Percentiles rank a stretch among this genome's conserved stretches.
Conservation (phyloP, 768 basidiomycete genomes). For the Panaeolus cyanescens region DNA sequence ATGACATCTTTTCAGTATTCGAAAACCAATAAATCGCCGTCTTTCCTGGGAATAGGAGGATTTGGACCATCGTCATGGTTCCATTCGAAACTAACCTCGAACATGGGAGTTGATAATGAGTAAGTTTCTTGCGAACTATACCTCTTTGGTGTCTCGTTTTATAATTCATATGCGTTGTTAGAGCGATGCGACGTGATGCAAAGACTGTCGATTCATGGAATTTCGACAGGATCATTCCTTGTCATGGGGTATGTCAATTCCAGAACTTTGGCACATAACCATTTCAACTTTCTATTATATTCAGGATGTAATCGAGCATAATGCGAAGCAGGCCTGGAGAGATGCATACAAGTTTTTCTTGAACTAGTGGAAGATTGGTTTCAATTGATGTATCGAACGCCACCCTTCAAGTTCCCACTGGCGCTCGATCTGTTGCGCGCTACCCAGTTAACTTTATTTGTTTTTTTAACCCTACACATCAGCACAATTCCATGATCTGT, state of each 20-base stretch:
- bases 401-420: neutral
- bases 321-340: conserved; percentile 58
- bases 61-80: conserved; percentile 39
- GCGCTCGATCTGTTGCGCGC: neutral
- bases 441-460: too few relatives aligned
- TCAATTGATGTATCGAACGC: neutral
- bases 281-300: conserved; percentile 5
- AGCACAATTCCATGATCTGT: too few relatives aligned
- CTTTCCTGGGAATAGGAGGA: conserved; percentile 23
- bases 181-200: conserved; percentile 63
- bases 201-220: conserved; percentile 72
- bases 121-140: conserved; percentile 21
- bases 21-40: conserved; percentile 30
- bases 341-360: conserved; percentile 37
- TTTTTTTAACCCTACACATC: too few relatives aligned
- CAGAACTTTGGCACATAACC: neutral
- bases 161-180: conserved; percentile 13
- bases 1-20: conserved; percentile 33
- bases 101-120: conserved; percentile 39
- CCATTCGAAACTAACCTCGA: conserved; percentile 34
- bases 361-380: conserved; percentile 4
- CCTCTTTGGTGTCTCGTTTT: neutral
- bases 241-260: conserved; percentile 49
- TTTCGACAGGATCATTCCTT: conserved; percentile 74
- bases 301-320: conserved; percentile 62